A percentile compares a stretch with the other conserved stretches of the same genome.
Conservation (phyloP, 1,284 basidiomycete species). For the Sanghuangporus sanghuang region DNA sequence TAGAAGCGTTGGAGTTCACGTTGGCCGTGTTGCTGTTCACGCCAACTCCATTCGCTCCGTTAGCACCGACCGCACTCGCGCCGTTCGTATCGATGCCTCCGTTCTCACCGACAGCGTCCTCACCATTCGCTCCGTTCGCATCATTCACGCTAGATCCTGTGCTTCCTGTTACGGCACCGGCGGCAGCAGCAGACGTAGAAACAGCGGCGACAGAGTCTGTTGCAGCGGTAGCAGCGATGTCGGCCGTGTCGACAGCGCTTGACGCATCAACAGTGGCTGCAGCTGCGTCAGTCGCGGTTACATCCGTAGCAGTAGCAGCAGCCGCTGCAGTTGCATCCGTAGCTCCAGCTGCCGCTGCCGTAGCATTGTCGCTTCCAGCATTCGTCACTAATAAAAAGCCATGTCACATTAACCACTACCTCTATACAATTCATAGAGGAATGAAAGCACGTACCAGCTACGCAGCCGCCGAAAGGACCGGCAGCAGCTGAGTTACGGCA, state of each 20-base stretch:
- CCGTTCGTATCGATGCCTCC: background rate
- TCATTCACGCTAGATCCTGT: background rate
- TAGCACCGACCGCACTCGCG: background rate
- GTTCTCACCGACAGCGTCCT: background rate
- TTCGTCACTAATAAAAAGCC: background rate
- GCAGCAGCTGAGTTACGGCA: conserved; percentile 21
- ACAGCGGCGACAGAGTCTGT: background rate
- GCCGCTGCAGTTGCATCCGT: background rate
- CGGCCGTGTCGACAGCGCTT: background rate
- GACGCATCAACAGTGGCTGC: background rate
- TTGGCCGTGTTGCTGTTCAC: background rate
- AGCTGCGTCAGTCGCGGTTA: background rate
- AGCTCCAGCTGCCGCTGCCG: background rate
- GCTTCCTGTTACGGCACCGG: background rate
- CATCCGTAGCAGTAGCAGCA: background rate
- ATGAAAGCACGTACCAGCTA: conserved; percentile 9
- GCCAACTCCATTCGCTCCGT: background rate
- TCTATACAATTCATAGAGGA: background rate
- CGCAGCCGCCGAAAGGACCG: conserved; percentile 25
- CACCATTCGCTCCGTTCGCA: background rate
- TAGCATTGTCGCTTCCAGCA: background rate
- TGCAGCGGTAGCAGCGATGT: background rate
- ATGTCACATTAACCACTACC: background rate
- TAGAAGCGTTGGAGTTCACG: background rate
- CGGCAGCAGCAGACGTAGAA: background rate